phyloP scores from a whole-genome alignment of 306 rosid species.

The Boehmeria nivea region DNA sequence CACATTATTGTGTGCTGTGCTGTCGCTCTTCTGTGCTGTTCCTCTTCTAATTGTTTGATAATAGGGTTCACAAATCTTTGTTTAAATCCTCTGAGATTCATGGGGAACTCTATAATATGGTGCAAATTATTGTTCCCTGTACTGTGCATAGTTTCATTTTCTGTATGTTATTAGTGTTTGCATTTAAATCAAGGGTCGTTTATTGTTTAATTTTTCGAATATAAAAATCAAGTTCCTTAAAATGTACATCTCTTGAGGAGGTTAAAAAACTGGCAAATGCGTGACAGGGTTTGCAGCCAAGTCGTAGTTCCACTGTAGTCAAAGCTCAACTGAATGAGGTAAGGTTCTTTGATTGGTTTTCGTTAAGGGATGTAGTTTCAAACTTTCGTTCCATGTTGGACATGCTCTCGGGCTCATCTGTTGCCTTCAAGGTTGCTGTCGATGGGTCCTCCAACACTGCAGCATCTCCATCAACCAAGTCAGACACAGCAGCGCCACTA shows the following conservation, averaged over 20 bases:
- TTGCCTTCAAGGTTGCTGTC: conserved; percentile 54
- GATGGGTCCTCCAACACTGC: conserved; percentile 44
- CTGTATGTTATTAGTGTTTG: too few species aligned
- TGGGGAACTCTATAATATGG: neutral
- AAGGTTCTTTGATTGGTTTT: conserved; percentile 19
- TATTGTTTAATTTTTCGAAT: neutral
- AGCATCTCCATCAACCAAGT: conserved; percentile 34
- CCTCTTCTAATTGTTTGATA: too few species aligned
- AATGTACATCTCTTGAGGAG: neutral
- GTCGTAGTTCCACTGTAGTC: conserved; percentile 28
- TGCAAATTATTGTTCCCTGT: too few species aligned
- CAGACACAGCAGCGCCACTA: conserved; percentile 26
- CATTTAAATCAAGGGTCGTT: too few species aligned
- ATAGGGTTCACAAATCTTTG: neutral
- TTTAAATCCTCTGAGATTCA: neutral
- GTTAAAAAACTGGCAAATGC: neutral
- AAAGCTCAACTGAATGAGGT: conserved; percentile 60
- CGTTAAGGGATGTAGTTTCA: conserved; percentile 26
- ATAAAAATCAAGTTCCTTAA: conserved; percentile 1
- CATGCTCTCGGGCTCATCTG: conserved; percentile 32
- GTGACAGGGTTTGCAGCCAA: conserved; percentile 35
- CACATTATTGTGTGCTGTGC: neutral
- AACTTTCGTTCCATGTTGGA: conserved; percentile 25
- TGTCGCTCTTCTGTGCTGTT: conserved; percentile 6
- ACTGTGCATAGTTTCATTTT: too few species aligned